These are phyloP conservation scores for Funneliformis mosseae DNA, from an alignment of 192 early-diverging fungal genomes.

Conservation along the genomic window DNA sequence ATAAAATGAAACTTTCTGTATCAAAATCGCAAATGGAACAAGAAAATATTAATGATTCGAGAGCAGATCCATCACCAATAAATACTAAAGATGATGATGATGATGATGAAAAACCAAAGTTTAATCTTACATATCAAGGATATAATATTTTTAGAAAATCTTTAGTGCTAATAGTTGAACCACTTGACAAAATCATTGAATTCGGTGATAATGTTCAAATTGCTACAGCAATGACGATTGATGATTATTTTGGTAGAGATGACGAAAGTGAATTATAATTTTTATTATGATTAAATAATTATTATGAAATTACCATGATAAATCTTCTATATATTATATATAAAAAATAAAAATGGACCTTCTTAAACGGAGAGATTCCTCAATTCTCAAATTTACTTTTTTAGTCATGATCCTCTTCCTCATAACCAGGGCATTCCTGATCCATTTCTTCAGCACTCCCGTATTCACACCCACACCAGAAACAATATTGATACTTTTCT, in stretches of 20 bases:
- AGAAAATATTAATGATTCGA: not conserved
- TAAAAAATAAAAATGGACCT: no score
- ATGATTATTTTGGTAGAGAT: constrained; percentile 23
- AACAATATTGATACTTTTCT: constrained; percentile 56
- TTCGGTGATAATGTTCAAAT: constrained; percentile 11
- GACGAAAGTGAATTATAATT: not conserved
- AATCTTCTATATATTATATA: no score
- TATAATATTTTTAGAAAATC: constrained; percentile 17
- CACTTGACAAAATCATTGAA: constrained; percentile 2
- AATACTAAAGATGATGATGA: not conserved
- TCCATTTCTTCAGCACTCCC: constrained; percentile 50
- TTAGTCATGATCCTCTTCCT: constrained; percentile 55
- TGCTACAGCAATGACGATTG: constrained; percentile 14
- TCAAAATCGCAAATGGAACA: not conserved
- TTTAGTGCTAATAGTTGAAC: constrained; percentile 17
- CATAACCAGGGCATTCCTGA: constrained; percentile 56
- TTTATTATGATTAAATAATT: no score
- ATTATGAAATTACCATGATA: no score
- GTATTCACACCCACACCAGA: constrained; percentile 64
- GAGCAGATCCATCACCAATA: not conserved
- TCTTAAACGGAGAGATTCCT: no score
- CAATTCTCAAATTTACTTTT: not conserved
- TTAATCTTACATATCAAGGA: constrained; percentile 20
- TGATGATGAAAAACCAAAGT: not conserved
- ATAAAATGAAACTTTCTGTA: not conserved